Evolutionary conservation across 2,329 filamentous ascomycete species (phyloP), one percentile per base, ranked within the genome.

Genomic region (Pyricularia grisea): DNA sequence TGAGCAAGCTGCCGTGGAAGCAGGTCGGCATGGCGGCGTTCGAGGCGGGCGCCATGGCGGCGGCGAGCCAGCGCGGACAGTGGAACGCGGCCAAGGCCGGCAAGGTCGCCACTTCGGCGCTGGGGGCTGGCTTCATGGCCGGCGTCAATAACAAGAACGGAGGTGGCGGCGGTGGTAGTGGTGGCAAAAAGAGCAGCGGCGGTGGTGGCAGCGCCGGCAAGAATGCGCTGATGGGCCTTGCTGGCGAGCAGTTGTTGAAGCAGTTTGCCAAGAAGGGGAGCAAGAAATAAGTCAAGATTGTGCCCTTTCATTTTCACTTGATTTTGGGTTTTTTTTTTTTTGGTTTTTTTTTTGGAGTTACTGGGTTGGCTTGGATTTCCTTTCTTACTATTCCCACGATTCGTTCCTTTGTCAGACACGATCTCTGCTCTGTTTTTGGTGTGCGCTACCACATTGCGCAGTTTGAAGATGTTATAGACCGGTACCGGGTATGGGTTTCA

Each of bases 1-100:
- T 67, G 33, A 67, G 50, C 33, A 58, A 50, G 23, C 65, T 67
- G 65, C 65, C 65, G 36, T 67, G 65, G 65, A 33, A 67, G 17
- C 27, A 67, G 27, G 65, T 67, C 42, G 65, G 65, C 42, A 30
- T 58, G 33, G 65, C 65, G 12, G 65, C 36, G 2, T 58, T 67
- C 25, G 33, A 67, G 36, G 65, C 65, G 33, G 65, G 65, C 11
- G 65, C 65, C 36, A 36, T 50, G 11, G 33, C 65, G 25, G 65
- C 65, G 4, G 42, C 42, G 10, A 50, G 27, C 30, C 25, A 50
- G 66, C 42, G 36, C 33, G 66, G 66, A 3, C 30, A 42, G 30
- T 55, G 42, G 66, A 58, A 58, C 36, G 66, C 33, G 5, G 33
- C 42, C 23, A 67, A 50, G 66, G 42, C 33, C n/a, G 42, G 42